Evolutionary conservation across 2,329 filamentous ascomycete species (phyloP).

Genomic region (Talaromyces funiculosus): DNA sequence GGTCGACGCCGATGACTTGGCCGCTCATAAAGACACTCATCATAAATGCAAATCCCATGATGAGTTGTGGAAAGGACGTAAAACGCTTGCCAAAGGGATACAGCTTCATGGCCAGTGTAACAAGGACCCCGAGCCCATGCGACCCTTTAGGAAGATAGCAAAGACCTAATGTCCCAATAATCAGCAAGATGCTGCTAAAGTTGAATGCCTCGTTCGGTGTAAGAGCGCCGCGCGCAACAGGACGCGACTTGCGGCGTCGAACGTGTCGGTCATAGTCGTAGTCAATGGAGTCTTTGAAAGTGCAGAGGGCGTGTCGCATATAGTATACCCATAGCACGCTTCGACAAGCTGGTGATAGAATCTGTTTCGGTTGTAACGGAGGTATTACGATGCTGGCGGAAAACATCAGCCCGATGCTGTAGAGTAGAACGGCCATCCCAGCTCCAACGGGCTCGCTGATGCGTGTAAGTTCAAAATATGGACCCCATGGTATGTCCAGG

Average conservation of each 20-base stretch:
- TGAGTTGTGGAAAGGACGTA: neutral
- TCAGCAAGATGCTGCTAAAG: neutral
- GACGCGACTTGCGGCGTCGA: neutral
- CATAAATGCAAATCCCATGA: neutral
- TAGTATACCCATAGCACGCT: neutral
- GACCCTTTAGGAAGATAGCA: neutral
- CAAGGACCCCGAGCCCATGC: neutral
- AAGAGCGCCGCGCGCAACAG: slow-evolving; percentile 1
- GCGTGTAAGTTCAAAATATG: slow-evolving; percentile 8
- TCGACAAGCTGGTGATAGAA: neutral
- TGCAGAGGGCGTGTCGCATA: slow-evolving; percentile 1
- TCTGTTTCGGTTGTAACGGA: neutral
- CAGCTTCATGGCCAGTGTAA: neutral
- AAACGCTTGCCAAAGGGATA: slow-evolving; percentile 4
- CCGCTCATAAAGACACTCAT: neutral
- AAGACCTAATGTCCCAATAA: neutral
- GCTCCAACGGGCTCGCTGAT: neutral
- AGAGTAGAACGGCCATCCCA: neutral
- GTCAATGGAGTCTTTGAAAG: slow-evolving; percentile 2
- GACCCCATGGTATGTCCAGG: neutral
- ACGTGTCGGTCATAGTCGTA: neutral
- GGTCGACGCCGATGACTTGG: neutral
- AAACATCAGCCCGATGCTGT: neutral
- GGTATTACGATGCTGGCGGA: neutral
- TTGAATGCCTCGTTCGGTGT: neutral